Base-by-base conservation (phyloP, 2,329 filamentous ascomycete species). In the Hymenoscyphus repandus region DNA sequence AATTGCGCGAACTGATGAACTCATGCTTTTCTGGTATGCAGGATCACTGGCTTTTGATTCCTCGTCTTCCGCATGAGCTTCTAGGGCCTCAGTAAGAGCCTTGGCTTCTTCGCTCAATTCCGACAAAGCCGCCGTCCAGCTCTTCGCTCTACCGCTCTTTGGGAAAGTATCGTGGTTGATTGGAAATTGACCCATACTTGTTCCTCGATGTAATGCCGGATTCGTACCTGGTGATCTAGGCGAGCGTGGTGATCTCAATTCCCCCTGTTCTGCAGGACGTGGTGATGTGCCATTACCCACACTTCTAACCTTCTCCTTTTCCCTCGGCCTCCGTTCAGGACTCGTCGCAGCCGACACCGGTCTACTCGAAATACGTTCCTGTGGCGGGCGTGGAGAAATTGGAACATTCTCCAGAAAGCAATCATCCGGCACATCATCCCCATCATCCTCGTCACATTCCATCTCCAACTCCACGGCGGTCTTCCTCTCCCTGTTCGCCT, bases 351-450 rank as follows among this genome's bases (percentile, higher is more conserved):
- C 69, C 0, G 82, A 83, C 2, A 73, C 64, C 1, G 78, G 72
- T 36, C 73, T 71, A 62, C 78, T 84, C 6, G 71, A 72, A 0
- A 76, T 69, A 13, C 82, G 74, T 54, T 84, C 79, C 20, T 72
- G 71, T 1, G 72, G 72, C 1, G 81, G 82, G 1, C 82, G 75
- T n/a, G 88, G 88, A 0, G 88, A 91, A 41, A 93, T 81, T 5
- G 88, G 88, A 2, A 93, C 84, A 57, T 93, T 93, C 69, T 89
- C 87, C 42, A 93, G 78, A 47, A 90, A 77, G 20, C 88, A 78
- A 48, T 88, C 87, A 22, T 91, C 87, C 0, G 88, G 88, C 30
- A 93, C 84, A 55, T 88, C 82, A 62, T 90, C 86, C 48, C 81
- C 83, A 48, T 90, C 85, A 58, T 91, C 86, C 45, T 85, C 81